Conservation (phyloP, 176 grass and related monocot genomes). For the Thalia dealbata region DNA sequence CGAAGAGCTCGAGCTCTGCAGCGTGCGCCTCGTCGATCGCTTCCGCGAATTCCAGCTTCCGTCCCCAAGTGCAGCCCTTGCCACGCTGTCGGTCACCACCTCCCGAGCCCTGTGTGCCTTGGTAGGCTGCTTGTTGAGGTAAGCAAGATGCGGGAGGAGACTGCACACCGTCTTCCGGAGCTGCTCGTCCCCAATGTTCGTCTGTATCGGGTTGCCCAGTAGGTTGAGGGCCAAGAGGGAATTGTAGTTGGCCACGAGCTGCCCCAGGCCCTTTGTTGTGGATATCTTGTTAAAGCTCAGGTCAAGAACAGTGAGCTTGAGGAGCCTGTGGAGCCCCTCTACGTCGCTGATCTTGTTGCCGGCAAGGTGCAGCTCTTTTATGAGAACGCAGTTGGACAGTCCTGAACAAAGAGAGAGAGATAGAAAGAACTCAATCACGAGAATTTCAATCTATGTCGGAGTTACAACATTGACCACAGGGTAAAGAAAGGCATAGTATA, state of each 20-base stretch:
- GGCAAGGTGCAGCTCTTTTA: conserved; percentile 77
- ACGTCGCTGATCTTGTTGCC: conserved; percentile 96
- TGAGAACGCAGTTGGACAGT: conserved; percentile 61
- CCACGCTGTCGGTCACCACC: conserved; percentile 45
- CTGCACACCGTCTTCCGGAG: conserved; percentile 53
- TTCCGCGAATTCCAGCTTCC: conserved; percentile 28
- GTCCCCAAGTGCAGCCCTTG: conserved; percentile 65
- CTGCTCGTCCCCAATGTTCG: conserved; percentile 63
- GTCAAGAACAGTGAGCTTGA: conserved; percentile 81
- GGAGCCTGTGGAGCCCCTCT: conserved; percentile 80
- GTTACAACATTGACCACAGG: not conserved
- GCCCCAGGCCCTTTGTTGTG: conserved; percentile 63
- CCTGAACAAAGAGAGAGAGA: conserved; percentile 34
- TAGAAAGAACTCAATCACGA: not conserved
- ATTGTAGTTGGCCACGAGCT: conserved; percentile 86
- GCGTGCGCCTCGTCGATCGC: conserved; percentile 24
- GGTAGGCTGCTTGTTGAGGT: conserved; percentile 63
- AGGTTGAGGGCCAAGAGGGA: conserved; percentile 67
- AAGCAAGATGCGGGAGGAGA: conserved; percentile 56
- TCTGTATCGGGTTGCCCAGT: conserved; percentile 65
- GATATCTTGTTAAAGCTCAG: conserved; percentile 72
- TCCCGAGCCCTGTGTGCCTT: conserved; percentile 53
- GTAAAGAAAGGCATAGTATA: not conserved
- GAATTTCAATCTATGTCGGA: not conserved
- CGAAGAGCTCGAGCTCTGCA: conserved; percentile 22